Evolutionary conservation across 2,329 filamentous ascomycete species (phyloP), one percentile per base, ranked within the genome.

Genomic region (Hymenotorrendiella dingleyae): DNA sequence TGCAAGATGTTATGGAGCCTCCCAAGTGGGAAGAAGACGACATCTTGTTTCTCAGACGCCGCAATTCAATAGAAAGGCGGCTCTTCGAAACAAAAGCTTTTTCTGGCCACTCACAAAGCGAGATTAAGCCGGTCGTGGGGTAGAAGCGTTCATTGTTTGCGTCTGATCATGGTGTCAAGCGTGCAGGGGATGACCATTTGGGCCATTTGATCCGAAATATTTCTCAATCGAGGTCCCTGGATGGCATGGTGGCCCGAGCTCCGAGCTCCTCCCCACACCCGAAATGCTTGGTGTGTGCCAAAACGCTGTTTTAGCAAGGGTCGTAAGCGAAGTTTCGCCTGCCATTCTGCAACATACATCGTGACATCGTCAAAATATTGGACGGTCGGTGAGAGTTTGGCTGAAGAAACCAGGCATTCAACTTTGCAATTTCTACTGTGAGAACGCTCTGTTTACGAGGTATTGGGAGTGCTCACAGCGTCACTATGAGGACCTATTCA

Each of bases 81-180:
- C 35, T 40, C 32, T 23, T 43, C 43, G 43, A 51, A 51, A 51
- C 48, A 42, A 45, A 42, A 26, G 41, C 40, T 32, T 34, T 32
- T n/a, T 19, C 9, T 24, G 16, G 22, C 38, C 38, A 40, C 29
- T 40, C 28, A 40, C 28, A 16, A 10, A n/a, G 12, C 29, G 12
- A 3, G 22, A 19, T 17, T 14, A 19, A 23, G 17, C 29, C 9
- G 22, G 12, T 16, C 22, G n/a, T 22, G 6, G 10, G 16, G 24
- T 17, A 14, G 22, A 24, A 29, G 34, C 20, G 24, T 24, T 20
- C 14, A 39, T 41, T 36, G 40, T 50, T 48, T 50, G 38, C 42
- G 45, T 53, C 49, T 48, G 44, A 51, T 50, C 42, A 45, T 28
- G 20, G 42, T 53, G 51, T 49, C 48, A 52, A 49, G 46, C 44